Conservation (phyloP, 2,329 filamentous ascomycete species). For the Alternaria burnsii region DNA sequence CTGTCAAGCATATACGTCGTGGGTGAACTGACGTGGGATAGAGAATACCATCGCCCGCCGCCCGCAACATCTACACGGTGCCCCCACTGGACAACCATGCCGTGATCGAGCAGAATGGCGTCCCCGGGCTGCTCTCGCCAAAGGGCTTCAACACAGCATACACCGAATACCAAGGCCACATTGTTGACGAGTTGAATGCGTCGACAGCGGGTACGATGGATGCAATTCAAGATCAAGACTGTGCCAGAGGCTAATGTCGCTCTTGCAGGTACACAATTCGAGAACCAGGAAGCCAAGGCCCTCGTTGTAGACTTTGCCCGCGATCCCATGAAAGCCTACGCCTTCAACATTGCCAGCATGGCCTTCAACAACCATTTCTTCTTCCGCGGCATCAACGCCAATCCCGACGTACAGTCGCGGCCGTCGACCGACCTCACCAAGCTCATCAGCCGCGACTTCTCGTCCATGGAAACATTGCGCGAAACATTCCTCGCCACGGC, state of each 20-base stretch:
- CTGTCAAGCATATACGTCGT: constrained; percentile 8
- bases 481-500: constrained; percentile 83
- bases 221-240: neutral
- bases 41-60: constrained; percentile 30
- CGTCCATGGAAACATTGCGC: constrained; percentile 82
- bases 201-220: constrained; percentile 70
- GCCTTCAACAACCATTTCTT: constrained; percentile 91
- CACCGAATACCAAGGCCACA: constrained; percentile 78
- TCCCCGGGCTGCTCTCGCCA: constrained; percentile 75
- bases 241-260: constrained; percentile 11
- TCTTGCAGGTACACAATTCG: constrained; percentile 68
- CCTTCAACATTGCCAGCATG: constrained; percentile 98
- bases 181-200: constrained; percentile 79
- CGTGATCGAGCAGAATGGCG: constrained; percentile 60
- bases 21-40: constrained; percentile 38
- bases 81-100: constrained; percentile 60
- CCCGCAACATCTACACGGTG: constrained; percentile 53
- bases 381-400: constrained; percentile 66
- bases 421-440: constrained; percentile 61
- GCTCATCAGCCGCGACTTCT: constrained; percentile 76
- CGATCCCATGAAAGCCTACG: constrained; percentile 76
- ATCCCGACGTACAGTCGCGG: constrained; percentile 32
- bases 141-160: constrained; percentile 79
- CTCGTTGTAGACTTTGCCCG: constrained; percentile 80
- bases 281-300: constrained; percentile 68